These are phyloP conservation scores for Wakefieldia striispora DNA, from an alignment of 768 basidiomycete genomes.

Conservation along the genomic window DNA sequence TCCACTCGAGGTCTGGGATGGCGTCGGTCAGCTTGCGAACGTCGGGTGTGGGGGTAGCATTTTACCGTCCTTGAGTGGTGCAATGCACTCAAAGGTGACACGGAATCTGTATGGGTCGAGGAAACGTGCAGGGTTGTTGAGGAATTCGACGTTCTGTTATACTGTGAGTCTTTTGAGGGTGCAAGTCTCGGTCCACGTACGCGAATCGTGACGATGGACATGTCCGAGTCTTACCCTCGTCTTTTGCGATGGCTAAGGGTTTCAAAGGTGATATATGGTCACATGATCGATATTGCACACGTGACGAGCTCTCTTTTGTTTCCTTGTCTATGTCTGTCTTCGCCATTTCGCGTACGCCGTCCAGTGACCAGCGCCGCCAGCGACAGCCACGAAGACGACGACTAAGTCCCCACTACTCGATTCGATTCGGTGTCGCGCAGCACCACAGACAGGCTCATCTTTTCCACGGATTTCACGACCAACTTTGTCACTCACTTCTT, in stretches of 20 bases:
- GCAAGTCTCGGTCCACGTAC: slow-evolving; percentile 35
- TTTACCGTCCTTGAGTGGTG: slow-evolving; percentile 83
- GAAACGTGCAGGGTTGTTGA: slow-evolving; percentile 93
- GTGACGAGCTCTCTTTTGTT: slow-evolving; percentile 13
- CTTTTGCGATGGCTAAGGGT: too few relatives aligned
- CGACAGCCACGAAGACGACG: slow-evolving; percentile 12
- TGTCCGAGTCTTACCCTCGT: slow-evolving; percentile 26
- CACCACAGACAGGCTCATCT: not conserved
- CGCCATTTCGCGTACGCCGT: slow-evolving; percentile 17
- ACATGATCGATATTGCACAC: not conserved
- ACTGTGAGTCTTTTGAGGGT: not conserved
- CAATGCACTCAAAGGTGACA: slow-evolving; percentile 97
- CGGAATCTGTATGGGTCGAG: slow-evolving; percentile 89
- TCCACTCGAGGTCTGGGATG: slow-evolving; percentile 90
- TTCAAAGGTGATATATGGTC: not conserved
- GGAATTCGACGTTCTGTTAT: slow-evolving; percentile 77
- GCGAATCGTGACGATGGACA: slow-evolving; percentile 72
- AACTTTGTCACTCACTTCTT: slow-evolving; percentile 7
- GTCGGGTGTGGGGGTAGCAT: not conserved
- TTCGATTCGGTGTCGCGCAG: not conserved
- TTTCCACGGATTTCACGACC: not conserved
- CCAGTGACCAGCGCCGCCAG: slow-evolving; percentile 3
- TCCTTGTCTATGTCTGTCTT: not conserved
- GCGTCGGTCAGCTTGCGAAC: not conserved
- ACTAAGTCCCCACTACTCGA: not conserved